Percentiles rank a stretch among this genome's conserved stretches.
Evolutionary conservation across 2,329 filamentous ascomycete species (phyloP).

Genomic region (Scortechinia acanthostroma): DNA sequence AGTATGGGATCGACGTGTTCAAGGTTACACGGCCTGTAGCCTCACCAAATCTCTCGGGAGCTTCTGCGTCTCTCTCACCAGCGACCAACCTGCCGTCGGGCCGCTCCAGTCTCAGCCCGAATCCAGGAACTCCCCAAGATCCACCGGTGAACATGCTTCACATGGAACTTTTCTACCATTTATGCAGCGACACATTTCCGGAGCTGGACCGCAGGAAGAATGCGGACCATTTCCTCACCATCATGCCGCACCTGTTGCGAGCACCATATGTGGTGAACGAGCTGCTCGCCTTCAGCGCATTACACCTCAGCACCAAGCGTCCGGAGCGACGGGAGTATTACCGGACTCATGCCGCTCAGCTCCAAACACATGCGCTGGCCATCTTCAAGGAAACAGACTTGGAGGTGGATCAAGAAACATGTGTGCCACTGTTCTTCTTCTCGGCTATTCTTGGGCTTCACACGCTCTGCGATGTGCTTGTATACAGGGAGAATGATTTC

Average conservation of each 20-base stretch:
- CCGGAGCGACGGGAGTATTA: slow-evolving; percentile 21
- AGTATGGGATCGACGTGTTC: too few species aligned
- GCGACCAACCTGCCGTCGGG: neutral
- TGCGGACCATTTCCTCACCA: slow-evolving; percentile 1
- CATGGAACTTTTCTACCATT: slow-evolving; percentile 16
- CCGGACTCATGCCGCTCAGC: slow-evolving; percentile 11
- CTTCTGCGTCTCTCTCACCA: neutral
- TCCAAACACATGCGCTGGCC: slow-evolving; percentile 11
- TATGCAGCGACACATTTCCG: slow-evolving; percentile 8
- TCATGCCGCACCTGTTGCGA: slow-evolving; percentile 4
- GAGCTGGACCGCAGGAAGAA: neutral
- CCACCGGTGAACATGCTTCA: slow-evolving; percentile 16
- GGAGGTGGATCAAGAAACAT: slow-evolving; percentile 12
- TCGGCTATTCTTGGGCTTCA: slow-evolving; percentile 33
- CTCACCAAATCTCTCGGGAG: neutral
- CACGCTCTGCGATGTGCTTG: slow-evolving; percentile 36
- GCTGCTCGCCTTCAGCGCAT: slow-evolving; percentile 32
- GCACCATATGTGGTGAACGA: slow-evolving; percentile 37
- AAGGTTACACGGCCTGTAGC: too few species aligned
- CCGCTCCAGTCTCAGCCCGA: slow-evolving; percentile 3
- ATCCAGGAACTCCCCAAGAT: slow-evolving; percentile 8
- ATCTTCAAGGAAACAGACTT: slow-evolving; percentile 4
- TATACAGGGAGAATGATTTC: slow-evolving; percentile 25
- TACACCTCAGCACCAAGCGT: slow-evolving; percentile 26
- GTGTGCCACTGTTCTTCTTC: slow-evolving; percentile 33